phyloP scores from a whole-genome alignment of 176 grass and related monocot genomes.

The Canna indica region DNA sequence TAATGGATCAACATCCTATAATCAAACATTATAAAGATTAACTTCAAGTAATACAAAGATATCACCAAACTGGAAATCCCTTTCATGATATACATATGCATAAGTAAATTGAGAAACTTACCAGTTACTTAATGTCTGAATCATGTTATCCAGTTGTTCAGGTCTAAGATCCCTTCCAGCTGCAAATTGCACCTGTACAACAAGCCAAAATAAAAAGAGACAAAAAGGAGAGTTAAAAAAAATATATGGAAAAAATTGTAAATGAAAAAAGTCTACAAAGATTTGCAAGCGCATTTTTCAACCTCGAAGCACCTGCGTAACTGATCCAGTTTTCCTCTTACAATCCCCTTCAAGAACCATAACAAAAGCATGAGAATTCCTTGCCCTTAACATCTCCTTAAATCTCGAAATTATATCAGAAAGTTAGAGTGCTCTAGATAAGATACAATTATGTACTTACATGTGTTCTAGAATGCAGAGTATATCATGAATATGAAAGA shows the following conservation, averaged over 20 bases:
- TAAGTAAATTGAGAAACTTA: slow-evolving; percentile 33
- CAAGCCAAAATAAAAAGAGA: slow-evolving; percentile 15
- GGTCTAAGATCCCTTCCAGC: slow-evolving; percentile 90
- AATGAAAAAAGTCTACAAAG: slow-evolving; percentile 6
- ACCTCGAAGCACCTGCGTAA: slow-evolving; percentile 93
- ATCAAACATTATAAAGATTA: not conserved
- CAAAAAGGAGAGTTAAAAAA: not conserved
- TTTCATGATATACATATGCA: not conserved
- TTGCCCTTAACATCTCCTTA: not conserved
- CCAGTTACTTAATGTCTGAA: slow-evolving; percentile 77
- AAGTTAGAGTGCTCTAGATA: not conserved
- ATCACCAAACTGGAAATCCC: not conserved
- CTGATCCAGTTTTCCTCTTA: slow-evolving; percentile 96
- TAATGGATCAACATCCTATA: not conserved
- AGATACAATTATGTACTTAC: not conserved
- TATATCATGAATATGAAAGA: not conserved
- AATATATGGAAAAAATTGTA: slow-evolving; percentile 1
- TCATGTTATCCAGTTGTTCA: slow-evolving; percentile 84
- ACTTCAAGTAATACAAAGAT: not conserved
- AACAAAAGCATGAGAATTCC: slow-evolving; percentile 16
- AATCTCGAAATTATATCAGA: not conserved
- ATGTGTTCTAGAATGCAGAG: not conserved
- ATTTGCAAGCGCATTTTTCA: slow-evolving; percentile 13
- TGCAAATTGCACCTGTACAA: slow-evolving; percentile 87
- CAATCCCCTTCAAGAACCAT: slow-evolving; percentile 56